Percentiles rank a stretch among this genome's conserved stretches.
phyloP scores from a whole-genome alignment of 148 eudicot genomes.

The Heliamphora exappendiculata region DNA sequence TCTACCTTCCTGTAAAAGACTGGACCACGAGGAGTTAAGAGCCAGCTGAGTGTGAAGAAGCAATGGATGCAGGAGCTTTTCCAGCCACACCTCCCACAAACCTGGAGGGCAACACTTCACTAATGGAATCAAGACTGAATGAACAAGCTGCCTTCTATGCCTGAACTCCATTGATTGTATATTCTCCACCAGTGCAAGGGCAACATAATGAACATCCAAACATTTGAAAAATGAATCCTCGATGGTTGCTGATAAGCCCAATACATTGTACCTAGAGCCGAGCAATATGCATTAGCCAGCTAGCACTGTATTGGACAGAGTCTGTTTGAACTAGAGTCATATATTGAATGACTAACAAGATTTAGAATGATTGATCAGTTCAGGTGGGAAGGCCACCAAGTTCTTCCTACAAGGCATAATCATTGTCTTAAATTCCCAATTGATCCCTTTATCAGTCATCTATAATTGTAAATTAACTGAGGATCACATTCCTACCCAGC shows the following conservation, averaged over 20 bases:
- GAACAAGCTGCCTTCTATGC: conserved; percentile 82
- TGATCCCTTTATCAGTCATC: not conserved
- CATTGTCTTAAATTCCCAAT: not conserved
- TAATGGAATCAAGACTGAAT: conserved; percentile 65
- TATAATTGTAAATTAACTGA: not conserved
- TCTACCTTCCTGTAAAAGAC: conserved; percentile 76
- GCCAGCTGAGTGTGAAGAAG: conserved; percentile 52
- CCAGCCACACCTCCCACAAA: conserved; percentile 72
- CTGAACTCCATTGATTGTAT: conserved; percentile 87
- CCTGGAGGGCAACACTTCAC: conserved; percentile 65
- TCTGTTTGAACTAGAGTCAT: conserved; percentile 6
- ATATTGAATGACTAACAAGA: not conserved
- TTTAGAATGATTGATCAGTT: not conserved
- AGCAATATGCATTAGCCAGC: not conserved
- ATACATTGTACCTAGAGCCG: conserved; percentile 68
- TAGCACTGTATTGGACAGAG: not conserved
- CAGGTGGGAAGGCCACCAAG: not conserved
- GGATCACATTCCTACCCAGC: not conserved
- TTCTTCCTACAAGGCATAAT: not conserved
- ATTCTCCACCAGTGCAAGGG: conserved; percentile 76
- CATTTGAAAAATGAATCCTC: conserved; percentile 73
- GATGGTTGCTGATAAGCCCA: conserved; percentile 80
- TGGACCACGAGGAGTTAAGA: conserved; percentile 81
- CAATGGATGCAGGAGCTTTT: conserved; percentile 75
- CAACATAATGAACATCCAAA: conserved; percentile 50